Base-by-base conservation (phyloP, 768 basidiomycete species). In the Rhodosporidiobolus sp. region DNA sequence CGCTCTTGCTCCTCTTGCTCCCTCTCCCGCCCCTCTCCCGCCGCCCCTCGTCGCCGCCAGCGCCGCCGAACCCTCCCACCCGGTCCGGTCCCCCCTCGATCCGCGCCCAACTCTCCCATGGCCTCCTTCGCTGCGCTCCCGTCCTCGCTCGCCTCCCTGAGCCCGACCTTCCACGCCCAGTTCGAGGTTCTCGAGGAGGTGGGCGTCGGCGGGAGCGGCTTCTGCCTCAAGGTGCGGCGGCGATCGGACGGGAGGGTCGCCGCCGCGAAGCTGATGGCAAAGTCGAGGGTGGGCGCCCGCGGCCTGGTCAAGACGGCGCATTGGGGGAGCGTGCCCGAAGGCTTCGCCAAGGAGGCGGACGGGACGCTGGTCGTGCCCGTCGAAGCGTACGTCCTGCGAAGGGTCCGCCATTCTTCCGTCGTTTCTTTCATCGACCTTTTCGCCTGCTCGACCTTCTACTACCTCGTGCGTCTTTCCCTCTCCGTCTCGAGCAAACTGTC, bases 121-220 rank as follows among this genome's bases (percentile, higher is more conserved):
- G n/a, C n/a, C n/a, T 57, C 65, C 22, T 65, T 66, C 65, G 67
- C 68, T 1, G 19, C 52, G 2, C 45, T 34, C 4, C 64, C 61
- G 2, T 12, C 64, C 1, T 35, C 58, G 38, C 30, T 45, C 60
- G 56, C 60, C 52, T 26, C 59, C 22, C 73, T 77, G 14, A 70
- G 76, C 54, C 67, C 69, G 0, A 38, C 63, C 17, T 81, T 83
- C 65, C 57, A 67, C 17, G 43, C 65, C 32, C 70, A 75, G 48
- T 83, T 81, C 70, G 64, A 63, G 16, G 52, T 82, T 50, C 54
- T 77, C 24, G 80, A 81, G 28, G 80, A 82, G 61, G 79, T 95
- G n/a, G 94, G 94, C 56, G 87, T 88, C 24, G 94, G 94, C 55
- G 94, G 94, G 30, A 95, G 91, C 79, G 93, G 92, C 5, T 94